Percentiles rank a stretch among this genome's conserved stretches.
Evolutionary conservation across 495 filamentous ascomycete species (phyloP).

Genomic region (Stereocaulon alpinum): DNA sequence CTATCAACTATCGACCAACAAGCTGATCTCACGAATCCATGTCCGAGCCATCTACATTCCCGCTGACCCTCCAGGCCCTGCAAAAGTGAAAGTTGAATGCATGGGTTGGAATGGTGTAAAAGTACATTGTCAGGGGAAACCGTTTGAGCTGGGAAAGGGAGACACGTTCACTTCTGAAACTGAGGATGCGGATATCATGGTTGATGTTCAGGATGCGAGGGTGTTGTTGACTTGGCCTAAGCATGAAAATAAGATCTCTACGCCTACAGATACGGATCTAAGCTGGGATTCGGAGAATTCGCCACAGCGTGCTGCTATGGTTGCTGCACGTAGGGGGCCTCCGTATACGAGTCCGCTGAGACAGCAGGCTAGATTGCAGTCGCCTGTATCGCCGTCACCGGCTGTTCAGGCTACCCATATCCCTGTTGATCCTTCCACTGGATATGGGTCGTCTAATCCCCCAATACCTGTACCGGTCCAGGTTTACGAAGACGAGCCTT

Average conservation of each 20-base stretch:
- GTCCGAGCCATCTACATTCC: conserved; percentile 78
- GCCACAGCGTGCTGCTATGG: conserved; percentile 33
- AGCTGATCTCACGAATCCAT: conserved; percentile 84
- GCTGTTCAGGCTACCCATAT: conserved; percentile 29
- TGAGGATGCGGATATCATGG: conserved; percentile 82
- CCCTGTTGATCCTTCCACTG: conserved; percentile 33
- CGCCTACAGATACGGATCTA: conserved; percentile 53
- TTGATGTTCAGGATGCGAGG: conserved; percentile 88
- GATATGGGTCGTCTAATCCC: conserved; percentile 32
- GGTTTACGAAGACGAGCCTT: conserved; percentile 51
- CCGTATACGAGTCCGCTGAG: conserved; percentile 53
- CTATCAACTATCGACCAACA: conserved; percentile 83
- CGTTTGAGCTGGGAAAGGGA: conserved; percentile 76
- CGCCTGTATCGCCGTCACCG: conserved; percentile 68
- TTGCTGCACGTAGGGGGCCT: conserved; percentile 10
- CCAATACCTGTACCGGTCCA: conserved; percentile 41
- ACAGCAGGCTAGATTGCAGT: conserved; percentile 49
- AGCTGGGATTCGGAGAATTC: conserved; percentile 52
- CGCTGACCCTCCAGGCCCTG: conserved; percentile 48
- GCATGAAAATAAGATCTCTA: conserved; percentile 47
- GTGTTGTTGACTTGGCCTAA: conserved; percentile 82
- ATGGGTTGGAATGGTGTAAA: conserved; percentile 93
- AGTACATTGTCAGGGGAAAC: conserved; percentile 81
- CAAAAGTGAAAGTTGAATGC: conserved; percentile 75
- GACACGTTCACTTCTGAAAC: conserved; percentile 87